phyloP scores from a whole-genome alignment of 352 stramenopile genomes.

The Pythium aquatile region DNA sequence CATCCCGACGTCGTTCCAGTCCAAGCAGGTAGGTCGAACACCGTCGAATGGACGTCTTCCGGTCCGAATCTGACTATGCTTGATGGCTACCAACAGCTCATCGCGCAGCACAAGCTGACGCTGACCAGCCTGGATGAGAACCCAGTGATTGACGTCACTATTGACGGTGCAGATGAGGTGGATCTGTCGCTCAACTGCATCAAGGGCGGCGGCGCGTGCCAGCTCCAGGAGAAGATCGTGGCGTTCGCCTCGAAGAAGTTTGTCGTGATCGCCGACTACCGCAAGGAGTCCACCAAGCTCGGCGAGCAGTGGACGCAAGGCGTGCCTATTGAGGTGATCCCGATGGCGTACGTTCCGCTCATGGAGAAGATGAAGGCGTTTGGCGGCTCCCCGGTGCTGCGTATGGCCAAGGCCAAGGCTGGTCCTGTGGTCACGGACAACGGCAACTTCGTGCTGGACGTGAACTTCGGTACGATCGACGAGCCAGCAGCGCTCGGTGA shows the following conservation, averaged over 20 bases:
- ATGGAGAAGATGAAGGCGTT: constrained; percentile 71
- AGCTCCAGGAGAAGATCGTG: constrained; percentile 94
- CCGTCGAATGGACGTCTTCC: not conserved
- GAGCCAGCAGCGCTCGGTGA: constrained; percentile 67
- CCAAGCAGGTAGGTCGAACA: constrained; percentile 75
- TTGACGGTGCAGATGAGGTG: constrained; percentile 98
- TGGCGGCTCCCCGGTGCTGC: constrained; percentile 55
- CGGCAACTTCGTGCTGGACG: constrained; percentile 90
- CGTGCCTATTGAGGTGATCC: constrained; percentile 96
- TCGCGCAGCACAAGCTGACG: constrained; percentile 72
- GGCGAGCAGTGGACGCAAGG: constrained; percentile 88
- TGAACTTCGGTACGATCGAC: constrained; percentile 78
- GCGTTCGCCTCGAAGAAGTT: constrained; percentile 96
- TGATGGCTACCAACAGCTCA: constrained; percentile 34
- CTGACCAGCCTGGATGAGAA: constrained; percentile 81
- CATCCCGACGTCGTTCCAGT: constrained; percentile 98
- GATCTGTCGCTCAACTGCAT: constrained; percentile 97
- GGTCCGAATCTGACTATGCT: not conserved
- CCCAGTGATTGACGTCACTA: constrained; percentile 96
- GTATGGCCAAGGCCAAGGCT: constrained; percentile 89
- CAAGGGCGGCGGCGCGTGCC: constrained; percentile 96
- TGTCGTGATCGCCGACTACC: constrained; percentile 96
- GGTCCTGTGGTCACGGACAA: constrained; percentile 98
- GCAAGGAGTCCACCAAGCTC: constrained; percentile 88
- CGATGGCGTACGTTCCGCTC: constrained; percentile 96